Evolutionary conservation across 2,329 filamentous ascomycete genomes (phyloP).

Genomic region (Curvularia lunata): DNA sequence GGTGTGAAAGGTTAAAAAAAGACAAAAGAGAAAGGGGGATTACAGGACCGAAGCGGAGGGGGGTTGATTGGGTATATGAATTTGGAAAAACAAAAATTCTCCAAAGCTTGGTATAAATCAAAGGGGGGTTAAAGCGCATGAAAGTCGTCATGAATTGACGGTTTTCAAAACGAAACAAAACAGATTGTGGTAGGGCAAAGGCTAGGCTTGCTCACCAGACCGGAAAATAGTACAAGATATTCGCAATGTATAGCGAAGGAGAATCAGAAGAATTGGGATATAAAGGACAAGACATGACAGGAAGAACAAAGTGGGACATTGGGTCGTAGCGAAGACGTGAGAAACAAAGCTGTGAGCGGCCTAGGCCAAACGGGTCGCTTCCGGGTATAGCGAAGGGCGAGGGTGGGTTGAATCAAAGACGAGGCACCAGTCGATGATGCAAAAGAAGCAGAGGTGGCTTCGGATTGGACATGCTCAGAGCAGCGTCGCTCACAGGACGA

Average conservation of each 20-base stretch:
- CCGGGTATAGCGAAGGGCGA: constrained; percentile 10
- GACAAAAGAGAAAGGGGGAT: constrained; percentile 26
- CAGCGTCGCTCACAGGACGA: constrained; percentile 41
- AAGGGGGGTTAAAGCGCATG: too few species aligned
- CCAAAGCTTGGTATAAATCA: constrained; percentile 21
- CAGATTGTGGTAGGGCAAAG: neutral
- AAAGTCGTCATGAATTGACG: too few species aligned
- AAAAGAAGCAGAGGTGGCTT: constrained; percentile 26
- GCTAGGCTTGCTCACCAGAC: neutral
- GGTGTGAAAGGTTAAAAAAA: constrained; percentile 15
- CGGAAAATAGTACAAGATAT: constrained; percentile 13
- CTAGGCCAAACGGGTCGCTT: constrained; percentile 25
- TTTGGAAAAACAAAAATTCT: neutral
- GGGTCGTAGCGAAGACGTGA: constrained; percentile 31
- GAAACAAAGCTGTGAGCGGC: constrained; percentile 22
- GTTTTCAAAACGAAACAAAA: neutral
- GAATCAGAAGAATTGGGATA: constrained; percentile 1
- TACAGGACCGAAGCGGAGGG: constrained; percentile 28
- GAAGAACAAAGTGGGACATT: constrained; percentile 18
- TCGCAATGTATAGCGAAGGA: constrained; percentile 3
- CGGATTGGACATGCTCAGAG: constrained; percentile 11
- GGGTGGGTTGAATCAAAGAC: constrained; percentile 31
- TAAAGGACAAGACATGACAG: constrained; percentile 8
- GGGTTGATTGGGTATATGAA: constrained; percentile 9
- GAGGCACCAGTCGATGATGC: constrained; percentile 41